These are phyloP conservation scores for Elsinoe australis DNA, from an alignment of 2,329 filamentous ascomycete species.

Conservation along the genomic window DNA sequence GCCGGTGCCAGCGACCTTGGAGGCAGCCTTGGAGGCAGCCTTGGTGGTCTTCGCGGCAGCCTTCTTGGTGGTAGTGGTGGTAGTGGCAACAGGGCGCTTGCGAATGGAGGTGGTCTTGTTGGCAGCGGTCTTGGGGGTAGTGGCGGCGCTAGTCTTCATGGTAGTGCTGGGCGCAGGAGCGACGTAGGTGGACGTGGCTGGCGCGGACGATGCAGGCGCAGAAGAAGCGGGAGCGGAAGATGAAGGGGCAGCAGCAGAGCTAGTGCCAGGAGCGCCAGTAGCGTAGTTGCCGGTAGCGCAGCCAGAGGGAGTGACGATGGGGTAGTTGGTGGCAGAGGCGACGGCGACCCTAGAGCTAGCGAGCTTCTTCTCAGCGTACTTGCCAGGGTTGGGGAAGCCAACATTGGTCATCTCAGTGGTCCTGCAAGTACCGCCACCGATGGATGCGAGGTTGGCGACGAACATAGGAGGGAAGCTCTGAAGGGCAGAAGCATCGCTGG, in stretches of 20 bases:
- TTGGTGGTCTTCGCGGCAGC: slow-evolving; percentile 15
- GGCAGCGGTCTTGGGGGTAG: slow-evolving; percentile 14
- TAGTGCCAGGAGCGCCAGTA: slow-evolving; percentile 3
- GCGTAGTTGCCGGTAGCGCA: slow-evolving; percentile 1
- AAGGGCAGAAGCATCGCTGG: slow-evolving; percentile 48
- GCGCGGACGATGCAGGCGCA: slow-evolving; percentile 4
- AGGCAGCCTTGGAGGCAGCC: slow-evolving; percentile 9
- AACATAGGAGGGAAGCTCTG: slow-evolving; percentile 65
- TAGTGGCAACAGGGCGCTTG: slow-evolving; percentile 18
- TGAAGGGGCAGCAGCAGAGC: slow-evolving; percentile 14
- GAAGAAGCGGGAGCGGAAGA: slow-evolving; percentile 6
- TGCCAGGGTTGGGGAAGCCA: slow-evolving; percentile 61
- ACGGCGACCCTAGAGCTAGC: slow-evolving; percentile 17
- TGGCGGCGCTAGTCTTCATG: no score
- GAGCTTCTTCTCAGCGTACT: slow-evolving; percentile 42
- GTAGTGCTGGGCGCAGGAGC: slow-evolving; percentile 8
- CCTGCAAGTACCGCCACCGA: slow-evolving; percentile 42
- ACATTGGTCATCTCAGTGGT: slow-evolving; percentile 52
- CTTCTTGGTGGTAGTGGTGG: slow-evolving; percentile 9
- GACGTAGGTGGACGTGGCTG: slow-evolving; percentile 5
- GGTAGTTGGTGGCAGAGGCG: slow-evolving; percentile 22
- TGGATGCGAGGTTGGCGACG: slow-evolving; percentile 56
- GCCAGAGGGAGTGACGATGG: slow-evolving; percentile 24
- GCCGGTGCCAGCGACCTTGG: no score
- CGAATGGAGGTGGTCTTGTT: slow-evolving; percentile 17